Percentiles rank a stretch among this genome's conserved stretches.
Conservation (phyloP, 306 rosid species). For the Mimosa bimucronata region DNA sequence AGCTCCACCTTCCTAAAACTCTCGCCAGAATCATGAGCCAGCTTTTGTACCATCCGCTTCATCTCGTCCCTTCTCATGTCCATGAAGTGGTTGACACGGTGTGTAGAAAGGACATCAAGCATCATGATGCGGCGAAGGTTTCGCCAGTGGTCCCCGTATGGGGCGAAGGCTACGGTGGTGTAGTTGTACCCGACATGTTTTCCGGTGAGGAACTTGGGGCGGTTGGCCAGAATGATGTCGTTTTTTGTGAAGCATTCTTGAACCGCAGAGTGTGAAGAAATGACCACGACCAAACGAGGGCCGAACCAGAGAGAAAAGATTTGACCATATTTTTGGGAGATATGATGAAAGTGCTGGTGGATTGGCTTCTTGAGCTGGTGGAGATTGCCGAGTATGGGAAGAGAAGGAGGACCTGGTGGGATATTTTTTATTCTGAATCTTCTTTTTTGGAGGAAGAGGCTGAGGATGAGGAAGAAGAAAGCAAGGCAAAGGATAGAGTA, state of each 20-base stretch:
- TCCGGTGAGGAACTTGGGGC: constrained; percentile 40
- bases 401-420: constrained; percentile 53
- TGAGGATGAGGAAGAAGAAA: background rate
- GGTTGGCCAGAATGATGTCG: constrained; percentile 61
- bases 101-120: constrained; percentile 54
- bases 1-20: constrained; percentile 46
- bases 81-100: constrained; percentile 38
- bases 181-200: constrained; percentile 52
- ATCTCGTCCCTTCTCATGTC: constrained; percentile 50
- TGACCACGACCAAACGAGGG: background rate
- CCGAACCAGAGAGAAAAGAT: constrained; percentile 4
- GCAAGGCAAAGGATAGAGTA: background rate
- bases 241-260: constrained; percentile 52
- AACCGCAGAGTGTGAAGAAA: background rate
- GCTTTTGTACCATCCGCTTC: constrained; percentile 39
- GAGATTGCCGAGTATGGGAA: constrained; percentile 5
- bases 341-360: background rate
- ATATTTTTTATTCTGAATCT: background rate
- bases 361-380: constrained; percentile 5
- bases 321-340: background rate
- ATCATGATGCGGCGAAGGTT: constrained; percentile 56
- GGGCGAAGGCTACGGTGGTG: constrained; percentile 40
- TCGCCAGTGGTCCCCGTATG: constrained; percentile 35
- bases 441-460: background rate
- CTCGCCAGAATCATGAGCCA: constrained; percentile 5